Percentiles rank a stretch among this genome's conserved stretches.
Evolutionary conservation across 2,329 filamentous ascomycete genomes (phyloP).

Genomic region (Cryphonectria japonica): DNA sequence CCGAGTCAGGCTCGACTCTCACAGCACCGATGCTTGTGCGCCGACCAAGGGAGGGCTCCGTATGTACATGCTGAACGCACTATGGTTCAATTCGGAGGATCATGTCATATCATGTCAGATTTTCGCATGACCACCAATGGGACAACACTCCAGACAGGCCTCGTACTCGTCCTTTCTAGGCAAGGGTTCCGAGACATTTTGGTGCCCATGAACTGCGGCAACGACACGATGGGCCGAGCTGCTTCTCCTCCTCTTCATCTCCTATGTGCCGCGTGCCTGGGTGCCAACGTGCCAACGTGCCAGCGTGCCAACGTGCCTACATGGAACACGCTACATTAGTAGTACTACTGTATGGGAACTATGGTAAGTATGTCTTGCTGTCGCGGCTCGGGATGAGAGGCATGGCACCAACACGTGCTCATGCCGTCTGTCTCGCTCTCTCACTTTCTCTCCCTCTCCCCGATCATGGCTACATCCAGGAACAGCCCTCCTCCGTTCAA

Average conservation of each 20-base stretch:
- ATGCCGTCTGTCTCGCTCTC: neutral
- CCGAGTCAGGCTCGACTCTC: neutral
- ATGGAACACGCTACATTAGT: neutral
- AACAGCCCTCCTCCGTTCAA: neutral
- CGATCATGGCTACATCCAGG: neutral
- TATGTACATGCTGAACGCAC: neutral
- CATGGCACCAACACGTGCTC: conserved; percentile 1
- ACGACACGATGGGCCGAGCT: neutral
- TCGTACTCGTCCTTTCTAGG: neutral
- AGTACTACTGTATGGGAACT: neutral
- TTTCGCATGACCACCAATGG: conserved; percentile 6
- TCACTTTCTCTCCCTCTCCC: neutral
- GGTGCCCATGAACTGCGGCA: neutral
- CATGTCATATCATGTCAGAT: conserved; percentile 5
- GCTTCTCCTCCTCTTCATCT: neutral
- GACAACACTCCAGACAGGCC: neutral
- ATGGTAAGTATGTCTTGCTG: neutral
- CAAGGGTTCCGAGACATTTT: neutral
- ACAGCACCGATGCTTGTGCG: neutral
- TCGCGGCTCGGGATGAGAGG: neutral
- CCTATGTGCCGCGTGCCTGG: neutral
- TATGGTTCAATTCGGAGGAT: conserved; percentile 2
- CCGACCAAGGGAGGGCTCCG: neutral
- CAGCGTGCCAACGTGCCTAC: neutral
- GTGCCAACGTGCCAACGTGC: neutral